These are phyloP conservation scores for Poa annua DNA, from an alignment of 176 grass and related monocot species.

Conservation along the genomic window DNA sequence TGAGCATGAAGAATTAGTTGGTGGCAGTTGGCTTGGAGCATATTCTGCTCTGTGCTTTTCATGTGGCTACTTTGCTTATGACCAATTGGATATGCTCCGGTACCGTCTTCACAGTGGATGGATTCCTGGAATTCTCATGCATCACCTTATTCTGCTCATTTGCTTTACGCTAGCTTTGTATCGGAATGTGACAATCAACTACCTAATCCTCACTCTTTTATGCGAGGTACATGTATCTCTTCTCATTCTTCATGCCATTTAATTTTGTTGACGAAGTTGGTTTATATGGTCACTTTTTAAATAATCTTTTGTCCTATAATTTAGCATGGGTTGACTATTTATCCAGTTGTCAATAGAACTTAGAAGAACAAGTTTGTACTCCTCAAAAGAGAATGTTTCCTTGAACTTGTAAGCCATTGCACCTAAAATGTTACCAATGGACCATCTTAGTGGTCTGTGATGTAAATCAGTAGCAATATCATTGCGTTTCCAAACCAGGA, in stretches of 20 bases:
- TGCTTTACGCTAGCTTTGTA: constrained; percentile 92
- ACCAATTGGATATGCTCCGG: constrained; percentile 92
- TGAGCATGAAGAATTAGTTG: constrained; percentile 78
- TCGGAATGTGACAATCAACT: constrained; percentile 92
- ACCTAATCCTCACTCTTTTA: constrained; percentile 80
- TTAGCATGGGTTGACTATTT: background rate
- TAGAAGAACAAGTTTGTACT: constrained; percentile 2
- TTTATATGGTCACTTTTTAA: background rate
- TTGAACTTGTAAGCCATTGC: constrained; percentile 7
- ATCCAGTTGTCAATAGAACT: background rate
- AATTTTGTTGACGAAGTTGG: constrained; percentile 9
- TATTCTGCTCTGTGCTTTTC: constrained; percentile 88
- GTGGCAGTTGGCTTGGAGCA: constrained; percentile 71
- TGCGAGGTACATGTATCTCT: constrained; percentile 71
- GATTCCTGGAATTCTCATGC: constrained; percentile 84
- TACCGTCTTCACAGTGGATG: constrained; percentile 75
- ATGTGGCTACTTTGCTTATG: constrained; percentile 97
- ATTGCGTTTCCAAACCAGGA: background rate
- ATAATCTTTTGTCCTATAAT: background rate
- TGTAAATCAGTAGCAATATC: background rate
- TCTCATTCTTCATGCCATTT: constrained; percentile 32
- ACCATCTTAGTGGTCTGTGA: background rate
- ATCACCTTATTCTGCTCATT: constrained; percentile 95
- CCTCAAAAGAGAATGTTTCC: constrained; percentile 5
- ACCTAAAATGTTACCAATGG: background rate